Percentiles rank a stretch among this genome's conserved stretches.
Conservation (phyloP, 306 rosid genomes). For the Fragaria iinumae region DNA sequence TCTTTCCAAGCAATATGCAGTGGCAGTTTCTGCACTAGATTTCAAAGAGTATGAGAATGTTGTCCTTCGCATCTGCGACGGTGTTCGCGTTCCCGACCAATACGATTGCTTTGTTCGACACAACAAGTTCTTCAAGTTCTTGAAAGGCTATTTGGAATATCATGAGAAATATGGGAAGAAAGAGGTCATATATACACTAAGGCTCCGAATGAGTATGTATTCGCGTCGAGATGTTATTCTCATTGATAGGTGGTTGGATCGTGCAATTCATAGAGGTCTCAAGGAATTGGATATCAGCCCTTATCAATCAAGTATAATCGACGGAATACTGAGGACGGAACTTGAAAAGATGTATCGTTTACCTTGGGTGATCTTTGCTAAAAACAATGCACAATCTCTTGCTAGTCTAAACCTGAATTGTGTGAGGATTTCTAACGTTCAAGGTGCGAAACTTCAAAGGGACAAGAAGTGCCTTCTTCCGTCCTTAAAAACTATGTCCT, state of each 20-base stretch:
- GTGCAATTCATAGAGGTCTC: background rate
- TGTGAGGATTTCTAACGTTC: too few relatives aligned
- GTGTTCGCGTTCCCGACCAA: too few relatives aligned
- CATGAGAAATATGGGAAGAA: background rate
- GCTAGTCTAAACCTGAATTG: background rate
- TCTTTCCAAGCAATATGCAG: background rate
- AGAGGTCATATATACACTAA: background rate
- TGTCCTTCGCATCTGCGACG: too few relatives aligned
- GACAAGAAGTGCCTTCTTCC: too few relatives aligned
- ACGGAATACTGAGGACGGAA: background rate
- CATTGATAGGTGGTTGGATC: background rate
- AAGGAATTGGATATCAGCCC: background rate
- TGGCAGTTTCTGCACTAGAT: background rate
- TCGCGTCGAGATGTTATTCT: background rate
- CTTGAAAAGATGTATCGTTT: background rate
- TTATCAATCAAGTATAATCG: background rate
- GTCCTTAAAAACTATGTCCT: too few relatives aligned
- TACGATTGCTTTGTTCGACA: too few relatives aligned
- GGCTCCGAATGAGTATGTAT: background rate
- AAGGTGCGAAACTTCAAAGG: too few relatives aligned
- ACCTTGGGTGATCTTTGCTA: background rate
- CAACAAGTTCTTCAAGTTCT: background rate
- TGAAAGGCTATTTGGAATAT: background rate
- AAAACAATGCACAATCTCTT: background rate
- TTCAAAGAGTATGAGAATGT: background rate